Percentiles rank a stretch among this genome's conserved stretches.
Conservation (phyloP, 2,329 filamentous ascomycete genomes). For the Colletotrichum sp. region DNA sequence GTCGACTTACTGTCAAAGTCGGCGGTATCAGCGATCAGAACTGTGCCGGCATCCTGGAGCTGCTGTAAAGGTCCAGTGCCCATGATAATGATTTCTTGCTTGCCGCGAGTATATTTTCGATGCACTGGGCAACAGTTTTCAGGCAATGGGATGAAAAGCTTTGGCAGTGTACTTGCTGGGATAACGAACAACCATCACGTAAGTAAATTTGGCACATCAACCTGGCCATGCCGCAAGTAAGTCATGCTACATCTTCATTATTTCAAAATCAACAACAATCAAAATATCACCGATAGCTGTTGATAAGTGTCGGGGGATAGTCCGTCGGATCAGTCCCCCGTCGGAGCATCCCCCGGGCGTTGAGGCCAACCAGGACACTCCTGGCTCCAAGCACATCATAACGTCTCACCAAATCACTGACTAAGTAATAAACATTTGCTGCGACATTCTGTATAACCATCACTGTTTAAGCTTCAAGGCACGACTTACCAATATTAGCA, state of each 20-base stretch:
- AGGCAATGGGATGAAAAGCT: not conserved
- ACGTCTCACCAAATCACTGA: not conserved
- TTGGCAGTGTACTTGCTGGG: not conserved
- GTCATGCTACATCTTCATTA: not conserved
- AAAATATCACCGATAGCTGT: not conserved
- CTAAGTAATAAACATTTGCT: not conserved
- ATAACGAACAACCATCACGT: not conserved
- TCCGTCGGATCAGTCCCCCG: not conserved
- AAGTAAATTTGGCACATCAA: not conserved
- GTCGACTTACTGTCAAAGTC: not conserved
- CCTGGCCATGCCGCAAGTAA: not conserved
- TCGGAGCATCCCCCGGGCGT: not conserved
- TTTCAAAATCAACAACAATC: not conserved
- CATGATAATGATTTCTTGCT: not conserved
- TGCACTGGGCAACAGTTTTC: not conserved
- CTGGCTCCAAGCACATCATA: not conserved
- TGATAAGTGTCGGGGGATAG: not conserved
- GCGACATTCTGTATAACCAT: not conserved
- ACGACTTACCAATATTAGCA: not conserved
- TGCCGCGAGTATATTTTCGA: not conserved
- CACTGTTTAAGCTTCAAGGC: not conserved
- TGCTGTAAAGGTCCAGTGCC: not conserved
- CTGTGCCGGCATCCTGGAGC: not conserved
- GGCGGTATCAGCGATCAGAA: not conserved
- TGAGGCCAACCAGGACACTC: slow-evolving; percentile 45